Percentiles rank a stretch among this genome's conserved stretches.
phyloP scores from a whole-genome alignment of 352 stramenopile genomes.

The Globisporangium barbulae region DNA sequence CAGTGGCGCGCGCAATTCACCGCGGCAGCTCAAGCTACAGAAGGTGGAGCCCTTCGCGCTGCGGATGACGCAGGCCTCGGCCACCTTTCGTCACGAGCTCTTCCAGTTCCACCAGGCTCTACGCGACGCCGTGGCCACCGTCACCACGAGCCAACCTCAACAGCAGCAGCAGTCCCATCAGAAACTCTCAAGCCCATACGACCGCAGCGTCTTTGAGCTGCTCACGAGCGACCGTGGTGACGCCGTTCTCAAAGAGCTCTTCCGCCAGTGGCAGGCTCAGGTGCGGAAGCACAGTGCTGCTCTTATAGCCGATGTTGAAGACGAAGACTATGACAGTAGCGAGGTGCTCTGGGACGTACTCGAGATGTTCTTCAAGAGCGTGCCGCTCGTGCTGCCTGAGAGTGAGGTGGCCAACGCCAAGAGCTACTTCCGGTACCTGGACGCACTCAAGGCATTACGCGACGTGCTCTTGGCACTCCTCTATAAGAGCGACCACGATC shows the following conservation, averaged over 20 bases:
- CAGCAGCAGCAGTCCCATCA: slow-evolving; percentile 6
- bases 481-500: slow-evolving; percentile 31
- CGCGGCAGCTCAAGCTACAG: slow-evolving; percentile 32
- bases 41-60: slow-evolving; percentile 19
- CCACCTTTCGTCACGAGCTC: slow-evolving; percentile 55
- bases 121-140: slow-evolving; percentile 29
- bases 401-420: slow-evolving; percentile 42
- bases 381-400: slow-evolving; percentile 53
- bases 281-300: slow-evolving; percentile 11
- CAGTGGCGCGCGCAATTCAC: slow-evolving; percentile 20
- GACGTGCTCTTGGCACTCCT: slow-evolving; percentile 47
- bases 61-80: slow-evolving; percentile 23
- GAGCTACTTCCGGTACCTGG: slow-evolving; percentile 47
- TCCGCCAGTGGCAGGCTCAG: slow-evolving; percentile 41
- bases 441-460: slow-evolving; percentile 51
- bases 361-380: slow-evolving; percentile 58
- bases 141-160: neutral
- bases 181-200: neutral
- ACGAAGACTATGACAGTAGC: slow-evolving; percentile 10
- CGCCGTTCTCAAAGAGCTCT: slow-evolving; percentile 62
- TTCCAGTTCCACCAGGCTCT: slow-evolving; percentile 72
- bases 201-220: slow-evolving; percentile 42
- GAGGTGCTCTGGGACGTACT: slow-evolving; percentile 53
- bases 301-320: slow-evolving; percentile 1
- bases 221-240: slow-evolving; percentile 68